These are phyloP conservation scores for Nitzschia putrida DNA, from an alignment of 108 stramenopile species.

Conservation along the genomic window DNA sequence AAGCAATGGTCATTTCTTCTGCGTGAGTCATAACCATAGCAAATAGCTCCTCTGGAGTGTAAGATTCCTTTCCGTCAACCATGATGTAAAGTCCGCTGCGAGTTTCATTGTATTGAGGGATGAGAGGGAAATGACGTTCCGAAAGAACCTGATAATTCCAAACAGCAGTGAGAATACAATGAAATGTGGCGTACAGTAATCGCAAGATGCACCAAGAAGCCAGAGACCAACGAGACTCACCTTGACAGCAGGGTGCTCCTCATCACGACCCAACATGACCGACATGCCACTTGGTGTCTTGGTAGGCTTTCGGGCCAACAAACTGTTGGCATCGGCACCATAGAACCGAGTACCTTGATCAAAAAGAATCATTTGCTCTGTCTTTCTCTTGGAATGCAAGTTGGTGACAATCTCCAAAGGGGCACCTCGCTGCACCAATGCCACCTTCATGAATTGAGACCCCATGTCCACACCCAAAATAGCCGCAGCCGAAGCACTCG, in stretches of 20 bases:
- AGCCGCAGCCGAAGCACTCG: slow-evolving; percentile 65
- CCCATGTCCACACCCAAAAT: slow-evolving; percentile 99
- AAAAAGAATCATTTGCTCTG: slow-evolving; percentile 96
- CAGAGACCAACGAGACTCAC: slow-evolving; percentile 35
- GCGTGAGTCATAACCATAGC: slow-evolving; percentile 96
- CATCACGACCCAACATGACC: slow-evolving; percentile 84
- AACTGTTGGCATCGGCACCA: slow-evolving; percentile 88
- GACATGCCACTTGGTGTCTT: slow-evolving; percentile 77
- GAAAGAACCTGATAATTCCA: slow-evolving; percentile 44
- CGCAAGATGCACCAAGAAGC: background rate
- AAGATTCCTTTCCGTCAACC: slow-evolving; percentile 58
- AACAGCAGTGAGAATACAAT: background rate
- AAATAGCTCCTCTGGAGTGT: slow-evolving; percentile 95
- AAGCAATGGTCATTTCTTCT: slow-evolving; percentile 88
- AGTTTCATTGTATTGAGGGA: slow-evolving; percentile 81
- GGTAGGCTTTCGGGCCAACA: slow-evolving; percentile 92
- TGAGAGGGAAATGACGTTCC: slow-evolving; percentile 78
- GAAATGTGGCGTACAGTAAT: slow-evolving; percentile 4
- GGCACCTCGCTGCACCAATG: slow-evolving; percentile 94
- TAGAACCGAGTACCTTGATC: slow-evolving; percentile 92
- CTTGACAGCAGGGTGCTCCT: slow-evolving; percentile 76
- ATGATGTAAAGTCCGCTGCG: slow-evolving; percentile 65
- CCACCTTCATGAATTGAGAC: slow-evolving; percentile 98
- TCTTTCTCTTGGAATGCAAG: slow-evolving; percentile 97
- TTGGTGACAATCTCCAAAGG: slow-evolving; percentile 99